These are phyloP conservation scores for Conoideocrella luteorostrata DNA, from an alignment of 2,329 filamentous ascomycete species.

Conservation along the genomic window DNA sequence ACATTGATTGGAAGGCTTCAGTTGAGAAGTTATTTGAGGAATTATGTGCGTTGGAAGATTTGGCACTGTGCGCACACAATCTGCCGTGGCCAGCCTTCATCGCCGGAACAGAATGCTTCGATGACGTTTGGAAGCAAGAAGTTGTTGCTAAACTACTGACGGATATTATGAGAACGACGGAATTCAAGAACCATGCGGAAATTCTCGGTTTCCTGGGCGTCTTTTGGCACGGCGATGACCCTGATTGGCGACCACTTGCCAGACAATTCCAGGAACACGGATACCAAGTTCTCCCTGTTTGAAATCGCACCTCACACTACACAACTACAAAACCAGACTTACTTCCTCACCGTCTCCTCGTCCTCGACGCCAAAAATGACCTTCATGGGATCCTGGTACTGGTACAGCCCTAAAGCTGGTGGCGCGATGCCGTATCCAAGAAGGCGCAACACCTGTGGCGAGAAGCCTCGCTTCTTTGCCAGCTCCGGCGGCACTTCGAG, in stretches of 20 bases:
- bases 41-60: slow-evolving; percentile 17
- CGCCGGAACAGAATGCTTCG: slow-evolving; percentile 20
- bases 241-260: slow-evolving; percentile 21
- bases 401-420: slow-evolving; percentile 27
- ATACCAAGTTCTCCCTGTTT: slow-evolving; percentile 17
- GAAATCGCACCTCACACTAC: not conserved
- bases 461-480: slow-evolving; percentile 22
- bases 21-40: slow-evolving; percentile 16
- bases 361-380: slow-evolving; percentile 29
- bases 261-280: slow-evolving; percentile 16
- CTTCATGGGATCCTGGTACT: slow-evolving; percentile 31
- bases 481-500: slow-evolving; percentile 22
- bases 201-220: slow-evolving; percentile 16
- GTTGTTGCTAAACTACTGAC: slow-evolving; percentile 13
- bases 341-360: slow-evolving; percentile 22
- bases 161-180: slow-evolving; percentile 14
- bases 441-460: slow-evolving; percentile 24
- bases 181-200: slow-evolving; percentile 18
- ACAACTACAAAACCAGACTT: too few species aligned
- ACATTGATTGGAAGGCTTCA: slow-evolving; percentile 12
- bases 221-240: slow-evolving; percentile 19
- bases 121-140: slow-evolving; percentile 14
- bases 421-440: slow-evolving; percentile 27
- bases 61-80: slow-evolving; percentile 20
- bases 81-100: slow-evolving; percentile 24